Percentiles rank a stretch among this genome's conserved stretches.
Evolutionary conservation across 1,284 basidiomycete species (phyloP).

Genomic region (Marasmius sp.): DNA sequence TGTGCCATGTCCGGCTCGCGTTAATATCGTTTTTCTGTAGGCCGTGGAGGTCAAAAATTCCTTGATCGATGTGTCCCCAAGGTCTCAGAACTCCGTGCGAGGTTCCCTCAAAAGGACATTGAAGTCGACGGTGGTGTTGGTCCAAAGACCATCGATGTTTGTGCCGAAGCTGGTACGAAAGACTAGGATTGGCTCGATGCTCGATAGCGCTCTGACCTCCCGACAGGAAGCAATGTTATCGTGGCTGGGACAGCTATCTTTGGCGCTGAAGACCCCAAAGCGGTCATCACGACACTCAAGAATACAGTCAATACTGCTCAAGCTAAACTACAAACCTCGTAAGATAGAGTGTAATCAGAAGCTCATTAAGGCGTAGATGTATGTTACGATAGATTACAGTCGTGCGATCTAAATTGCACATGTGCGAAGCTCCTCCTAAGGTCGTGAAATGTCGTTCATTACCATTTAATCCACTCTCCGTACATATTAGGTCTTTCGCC

Average conservation of each 20-base stretch:
- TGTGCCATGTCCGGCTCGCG: too few species aligned
- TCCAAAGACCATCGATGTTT: constrained; percentile 85
- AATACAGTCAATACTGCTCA: constrained; percentile 71
- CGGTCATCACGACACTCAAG: constrained; percentile 77
- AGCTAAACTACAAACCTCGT: constrained; percentile 36
- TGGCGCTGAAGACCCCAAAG: constrained; percentile 74
- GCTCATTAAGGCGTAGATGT: neutral
- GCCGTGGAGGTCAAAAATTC: constrained; percentile 96
- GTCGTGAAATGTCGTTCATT: constrained; percentile 14
- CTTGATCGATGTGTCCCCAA: constrained; percentile 91
- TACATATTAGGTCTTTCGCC: constrained; percentile 78
- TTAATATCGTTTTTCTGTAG: constrained; percentile 33
- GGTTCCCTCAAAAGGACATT: constrained; percentile 93
- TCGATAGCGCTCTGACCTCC: constrained; percentile 6
- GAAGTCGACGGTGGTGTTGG: constrained; percentile 98
- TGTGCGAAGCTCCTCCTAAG: neutral
- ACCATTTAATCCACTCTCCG: constrained; percentile 66
- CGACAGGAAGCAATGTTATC: constrained; percentile 90
- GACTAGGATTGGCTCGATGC: neutral
- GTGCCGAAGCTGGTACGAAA: constrained; percentile 83
- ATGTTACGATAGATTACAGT: neutral
- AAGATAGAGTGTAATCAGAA: neutral
- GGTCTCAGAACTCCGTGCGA: constrained; percentile 86
- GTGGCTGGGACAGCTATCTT: constrained; percentile 98
- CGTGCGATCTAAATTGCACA: neutral